These are phyloP conservation scores for Lentinula novae-zelandiae DNA, from an alignment of 1,284 basidiomycete species.

Conservation along the genomic window DNA sequence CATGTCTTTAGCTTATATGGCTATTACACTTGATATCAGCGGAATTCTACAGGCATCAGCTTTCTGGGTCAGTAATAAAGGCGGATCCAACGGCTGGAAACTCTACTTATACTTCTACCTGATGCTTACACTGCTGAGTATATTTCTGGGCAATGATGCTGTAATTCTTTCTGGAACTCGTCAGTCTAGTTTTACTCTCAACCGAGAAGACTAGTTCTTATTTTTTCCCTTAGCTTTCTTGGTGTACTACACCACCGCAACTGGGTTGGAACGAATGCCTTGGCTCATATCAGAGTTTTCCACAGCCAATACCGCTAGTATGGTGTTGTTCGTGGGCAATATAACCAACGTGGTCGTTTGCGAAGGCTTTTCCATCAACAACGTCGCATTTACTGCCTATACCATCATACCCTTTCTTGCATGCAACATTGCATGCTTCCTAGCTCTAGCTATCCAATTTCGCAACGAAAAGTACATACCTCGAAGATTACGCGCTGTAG, in stretches of 20 bases:
- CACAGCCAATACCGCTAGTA: slow-evolving; percentile 79
- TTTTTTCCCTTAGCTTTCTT: slow-evolving; percentile 53
- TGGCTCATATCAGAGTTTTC: slow-evolving; percentile 58
- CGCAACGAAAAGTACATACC: slow-evolving; percentile 50
- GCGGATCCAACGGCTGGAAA: slow-evolving; percentile 64
- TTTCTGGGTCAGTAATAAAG: slow-evolving; percentile 78
- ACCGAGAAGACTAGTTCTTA: no score
- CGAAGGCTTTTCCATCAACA: slow-evolving; percentile 57
- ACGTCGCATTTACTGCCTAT: slow-evolving; percentile 68
- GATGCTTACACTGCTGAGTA: slow-evolving; percentile 76
- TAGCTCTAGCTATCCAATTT: slow-evolving; percentile 54
- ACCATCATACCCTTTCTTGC: slow-evolving; percentile 68
- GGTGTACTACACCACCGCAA: slow-evolving; percentile 79
- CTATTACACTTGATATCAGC: slow-evolving; percentile 88
- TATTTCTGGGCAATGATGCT: slow-evolving; percentile 88
- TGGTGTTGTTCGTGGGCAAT: slow-evolving; percentile 68
- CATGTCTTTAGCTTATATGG: slow-evolving; percentile 90
- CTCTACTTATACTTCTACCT: slow-evolving; percentile 80
- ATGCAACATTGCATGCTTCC: slow-evolving; percentile 52
- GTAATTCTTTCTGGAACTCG: slow-evolving; percentile 79
- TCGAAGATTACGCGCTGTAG: slow-evolving; percentile 33
- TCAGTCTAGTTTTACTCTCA: background rate
- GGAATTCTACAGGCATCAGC: slow-evolving; percentile 87
- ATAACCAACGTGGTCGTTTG: slow-evolving; percentile 73
- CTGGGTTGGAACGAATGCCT: slow-evolving; percentile 43